These are phyloP conservation scores for Chloranthus sessilifolius DNA, from an alignment of 164 flowering plant genomes.

Conservation along the genomic window DNA sequence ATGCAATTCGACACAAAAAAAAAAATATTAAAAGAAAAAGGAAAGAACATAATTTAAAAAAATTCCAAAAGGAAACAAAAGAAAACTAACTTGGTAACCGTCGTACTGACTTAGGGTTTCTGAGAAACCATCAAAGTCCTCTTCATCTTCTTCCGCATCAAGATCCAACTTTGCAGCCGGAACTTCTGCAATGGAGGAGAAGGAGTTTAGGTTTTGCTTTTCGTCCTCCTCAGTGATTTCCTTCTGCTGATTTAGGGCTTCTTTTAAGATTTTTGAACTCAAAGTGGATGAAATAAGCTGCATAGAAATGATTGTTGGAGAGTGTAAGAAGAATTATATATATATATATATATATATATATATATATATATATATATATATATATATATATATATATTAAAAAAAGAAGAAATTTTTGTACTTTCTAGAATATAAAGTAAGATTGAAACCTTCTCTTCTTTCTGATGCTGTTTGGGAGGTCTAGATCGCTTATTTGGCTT, in stretches of 20 bases:
- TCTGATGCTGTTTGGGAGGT: conserved; percentile 45
- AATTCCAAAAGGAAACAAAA: neutral
- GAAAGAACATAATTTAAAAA: neutral
- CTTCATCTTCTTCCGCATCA: conserved; percentile 54
- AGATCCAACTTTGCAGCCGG: conserved; percentile 9
- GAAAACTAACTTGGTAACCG: conserved; percentile 34
- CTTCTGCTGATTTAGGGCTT: conserved; percentile 72
- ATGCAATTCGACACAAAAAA: neutral
- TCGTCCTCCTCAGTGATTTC: conserved; percentile 53
- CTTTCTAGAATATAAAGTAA: too few species aligned
- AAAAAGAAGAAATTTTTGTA: too few species aligned
- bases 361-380: too few species aligned
- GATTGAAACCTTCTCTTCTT: conserved; percentile 37
- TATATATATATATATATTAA: too few species aligned
- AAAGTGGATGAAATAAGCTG: conserved; percentile 52
- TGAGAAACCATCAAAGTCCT: conserved; percentile 52
- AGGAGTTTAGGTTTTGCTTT: conserved; percentile 23
- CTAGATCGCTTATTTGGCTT: conserved; percentile 40
- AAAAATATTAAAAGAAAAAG: neutral
- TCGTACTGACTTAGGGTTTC: conserved; percentile 67
- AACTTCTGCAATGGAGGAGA: conserved; percentile 21
- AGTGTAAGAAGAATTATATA: too few species aligned
- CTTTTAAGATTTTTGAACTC: conserved; percentile 69
- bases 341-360: too few species aligned
- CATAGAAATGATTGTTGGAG: neutral